These are phyloP conservation scores for Aschersonia sp. DNA, from an alignment of 2,329 filamentous ascomycete genomes.

Conservation along the genomic window DNA sequence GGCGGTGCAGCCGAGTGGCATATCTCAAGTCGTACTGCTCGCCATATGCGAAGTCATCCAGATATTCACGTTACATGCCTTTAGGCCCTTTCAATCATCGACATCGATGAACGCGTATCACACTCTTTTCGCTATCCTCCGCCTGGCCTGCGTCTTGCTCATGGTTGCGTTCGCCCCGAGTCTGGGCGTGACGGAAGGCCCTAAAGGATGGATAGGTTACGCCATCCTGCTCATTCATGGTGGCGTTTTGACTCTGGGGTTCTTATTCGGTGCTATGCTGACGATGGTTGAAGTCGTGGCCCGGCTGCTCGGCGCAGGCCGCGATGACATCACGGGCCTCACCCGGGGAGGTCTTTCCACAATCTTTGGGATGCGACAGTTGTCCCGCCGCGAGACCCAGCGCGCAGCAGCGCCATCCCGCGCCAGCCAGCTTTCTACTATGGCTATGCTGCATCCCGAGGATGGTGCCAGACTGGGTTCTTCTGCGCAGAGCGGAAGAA, in stretches of 20 bases:
- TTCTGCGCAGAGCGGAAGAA: slow-evolving; percentile 33
- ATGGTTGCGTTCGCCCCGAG: slow-evolving; percentile 77
- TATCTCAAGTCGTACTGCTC: slow-evolving; percentile 81
- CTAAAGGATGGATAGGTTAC: slow-evolving; percentile 93
- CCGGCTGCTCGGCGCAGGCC: slow-evolving; percentile 68
- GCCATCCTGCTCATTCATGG: slow-evolving; percentile 77
- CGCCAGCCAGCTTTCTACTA: slow-evolving; percentile 69
- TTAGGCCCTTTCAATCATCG: slow-evolving; percentile 75
- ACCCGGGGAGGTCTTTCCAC: slow-evolving; percentile 74
- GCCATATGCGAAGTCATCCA: slow-evolving; percentile 90
- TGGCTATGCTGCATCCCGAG: slow-evolving; percentile 62
- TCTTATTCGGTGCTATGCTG: slow-evolving; percentile 82
- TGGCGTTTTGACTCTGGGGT: slow-evolving; percentile 74
- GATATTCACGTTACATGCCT: slow-evolving; percentile 73
- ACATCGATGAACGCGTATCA: slow-evolving; percentile 98
- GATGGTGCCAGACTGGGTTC: slow-evolving; percentile 46
- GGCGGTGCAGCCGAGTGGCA: slow-evolving; percentile 81
- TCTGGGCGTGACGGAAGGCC: slow-evolving; percentile 59
- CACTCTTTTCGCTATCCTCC: slow-evolving; percentile 63
- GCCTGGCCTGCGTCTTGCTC: slow-evolving; percentile 60
- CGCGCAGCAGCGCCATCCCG: slow-evolving; percentile 46
- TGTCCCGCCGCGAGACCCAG: slow-evolving; percentile 57
- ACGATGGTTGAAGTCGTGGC: slow-evolving; percentile 82
- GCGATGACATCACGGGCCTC: slow-evolving; percentile 53
- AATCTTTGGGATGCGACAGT: slow-evolving; percentile 81